These are phyloP conservation scores for Apiotrichum laibachii DNA, from an alignment of 1,284 basidiomycete genomes.

Conservation along the genomic window DNA sequence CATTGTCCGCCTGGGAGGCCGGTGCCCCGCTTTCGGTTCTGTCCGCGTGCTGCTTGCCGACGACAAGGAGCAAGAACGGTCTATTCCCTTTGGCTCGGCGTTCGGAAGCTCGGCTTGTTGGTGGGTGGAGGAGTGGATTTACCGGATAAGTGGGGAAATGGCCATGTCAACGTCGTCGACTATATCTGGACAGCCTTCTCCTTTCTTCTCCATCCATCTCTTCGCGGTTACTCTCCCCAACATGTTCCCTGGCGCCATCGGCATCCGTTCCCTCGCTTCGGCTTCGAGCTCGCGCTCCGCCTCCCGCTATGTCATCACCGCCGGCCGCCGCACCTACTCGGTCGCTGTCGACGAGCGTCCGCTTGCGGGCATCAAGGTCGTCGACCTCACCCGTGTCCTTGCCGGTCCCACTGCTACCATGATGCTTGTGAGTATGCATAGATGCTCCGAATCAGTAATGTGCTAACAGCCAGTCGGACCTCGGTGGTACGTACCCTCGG, in stretches of 20 bases:
- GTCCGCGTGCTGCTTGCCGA: no score
- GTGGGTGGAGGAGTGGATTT: no score
- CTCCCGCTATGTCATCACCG: constrained; percentile 4
- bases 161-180: no score
- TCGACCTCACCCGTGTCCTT: constrained; percentile 83
- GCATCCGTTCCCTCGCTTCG: constrained; percentile 1
- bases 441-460: not conserved
- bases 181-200: not conserved
- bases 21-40: no score
- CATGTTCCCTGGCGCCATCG: constrained; percentile 5
- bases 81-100: no score
- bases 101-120: no score
- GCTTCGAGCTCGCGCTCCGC: constrained; percentile 3
- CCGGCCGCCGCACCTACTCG: constrained; percentile 4
- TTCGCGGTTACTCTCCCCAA: not conserved
- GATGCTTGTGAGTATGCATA: constrained; percentile 69
- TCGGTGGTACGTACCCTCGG: constrained; percentile 25
- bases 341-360: constrained; percentile 52
- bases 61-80: no score
- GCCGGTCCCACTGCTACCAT: constrained; percentile 88
- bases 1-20: no score
- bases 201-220: not conserved
- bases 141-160: no score
- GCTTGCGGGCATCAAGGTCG: constrained; percentile 70
- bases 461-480: constrained; percentile 28